Evolutionary conservation across 2,329 filamentous ascomycete species (phyloP), one percentile per base, ranked within the genome.

Genomic region (Fusarium humuli): DNA sequence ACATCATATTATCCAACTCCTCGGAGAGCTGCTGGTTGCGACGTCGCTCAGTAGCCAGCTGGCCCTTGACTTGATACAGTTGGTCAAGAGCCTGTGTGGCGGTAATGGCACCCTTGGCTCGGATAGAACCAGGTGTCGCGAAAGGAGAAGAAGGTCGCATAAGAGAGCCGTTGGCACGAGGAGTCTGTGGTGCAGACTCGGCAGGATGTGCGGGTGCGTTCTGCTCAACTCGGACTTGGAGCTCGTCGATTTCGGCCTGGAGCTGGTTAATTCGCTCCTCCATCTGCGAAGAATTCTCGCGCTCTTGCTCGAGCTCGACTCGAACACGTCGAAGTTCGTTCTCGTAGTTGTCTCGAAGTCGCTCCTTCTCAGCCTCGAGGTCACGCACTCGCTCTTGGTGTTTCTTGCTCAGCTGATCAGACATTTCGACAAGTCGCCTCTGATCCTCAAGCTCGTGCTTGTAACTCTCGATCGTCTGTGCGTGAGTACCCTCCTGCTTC

Each of bases 1-100:
- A 87, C 62, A 98, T 88, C 83, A 98, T 93, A 63, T 96, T 92
- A 70, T 98, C 93, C 46, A 98, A 84, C 46, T 95, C 90, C 40
- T 90, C 87, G 20, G 88, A 87, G 13, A 98, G 88, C 76, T 93
- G 89, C 69, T 92, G 89, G 73, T 89, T 94, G 23, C 90, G 88
- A 62, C 92, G 87, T 77, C 91, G 90, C 79, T 97, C 92, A 5
- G 86, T 88, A 6, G 90, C 89, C 34, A 98, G 85, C 73, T 92
- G 88, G 58, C 88, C 85, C 84, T 96, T 92, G 79, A 90, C 84
- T 73, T 87, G 88, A 78, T 87, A 90, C 3, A 90, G 81, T 71
- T 91, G 88, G 47, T 90, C 88, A 59, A 91, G 86, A 3, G 88
- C 86, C 71, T 91, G 88, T 1, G 88, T 90, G 14, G 87, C 86